Evolutionary conservation across 75 land plant genomes (phyloP).

Genomic region (Sequoiadendron giganteum): DNA sequence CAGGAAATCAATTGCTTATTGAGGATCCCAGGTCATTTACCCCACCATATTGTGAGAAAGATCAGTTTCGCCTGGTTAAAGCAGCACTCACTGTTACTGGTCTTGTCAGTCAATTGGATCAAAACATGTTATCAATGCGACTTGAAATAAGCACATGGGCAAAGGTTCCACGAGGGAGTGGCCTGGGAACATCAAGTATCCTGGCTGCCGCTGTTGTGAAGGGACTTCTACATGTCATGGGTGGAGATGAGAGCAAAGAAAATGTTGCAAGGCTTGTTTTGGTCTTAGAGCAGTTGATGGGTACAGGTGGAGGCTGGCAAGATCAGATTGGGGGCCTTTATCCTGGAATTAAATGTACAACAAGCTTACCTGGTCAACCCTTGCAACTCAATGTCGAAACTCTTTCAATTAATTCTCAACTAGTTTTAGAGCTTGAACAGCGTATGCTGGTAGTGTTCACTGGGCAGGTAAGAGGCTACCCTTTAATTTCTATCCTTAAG

Average conservation of each 20-base stretch:
- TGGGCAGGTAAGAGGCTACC: slow-evolving; percentile 55
- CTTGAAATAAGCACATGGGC: slow-evolving; percentile 85
- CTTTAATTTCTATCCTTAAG: not conserved
- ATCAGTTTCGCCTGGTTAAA: slow-evolving; percentile 94
- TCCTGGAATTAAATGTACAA: slow-evolving; percentile 88
- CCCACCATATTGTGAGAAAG: slow-evolving; percentile 66
- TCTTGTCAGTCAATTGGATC: slow-evolving; percentile 24
- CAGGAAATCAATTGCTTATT: slow-evolving; percentile 46
- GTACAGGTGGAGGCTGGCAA: slow-evolving; percentile 99
- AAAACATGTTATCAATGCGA: slow-evolving; percentile 26
- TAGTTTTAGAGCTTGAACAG: slow-evolving; percentile 57
- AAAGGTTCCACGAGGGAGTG: slow-evolving; percentile 95
- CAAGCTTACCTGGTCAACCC: slow-evolving; percentile 80
- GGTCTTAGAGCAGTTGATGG: slow-evolving; percentile 93
- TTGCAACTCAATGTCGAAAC: slow-evolving; percentile 68
- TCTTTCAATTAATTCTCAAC: slow-evolving; percentile 45
- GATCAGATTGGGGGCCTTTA: slow-evolving; percentile 97
- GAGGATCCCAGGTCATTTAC: slow-evolving; percentile 41
- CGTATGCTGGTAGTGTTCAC: slow-evolving; percentile 89
- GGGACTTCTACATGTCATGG: slow-evolving; percentile 63
- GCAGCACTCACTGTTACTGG: slow-evolving; percentile 87
- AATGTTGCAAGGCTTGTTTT: slow-evolving; percentile 83
- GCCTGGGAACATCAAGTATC: slow-evolving; percentile 95
- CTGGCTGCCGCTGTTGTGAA: slow-evolving; percentile 97
- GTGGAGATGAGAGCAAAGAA: slow-evolving; percentile 66